These are phyloP conservation scores for Fraxinus pennsylvanica DNA, from an alignment of 257 asterid species.

Conservation along the genomic window DNA sequence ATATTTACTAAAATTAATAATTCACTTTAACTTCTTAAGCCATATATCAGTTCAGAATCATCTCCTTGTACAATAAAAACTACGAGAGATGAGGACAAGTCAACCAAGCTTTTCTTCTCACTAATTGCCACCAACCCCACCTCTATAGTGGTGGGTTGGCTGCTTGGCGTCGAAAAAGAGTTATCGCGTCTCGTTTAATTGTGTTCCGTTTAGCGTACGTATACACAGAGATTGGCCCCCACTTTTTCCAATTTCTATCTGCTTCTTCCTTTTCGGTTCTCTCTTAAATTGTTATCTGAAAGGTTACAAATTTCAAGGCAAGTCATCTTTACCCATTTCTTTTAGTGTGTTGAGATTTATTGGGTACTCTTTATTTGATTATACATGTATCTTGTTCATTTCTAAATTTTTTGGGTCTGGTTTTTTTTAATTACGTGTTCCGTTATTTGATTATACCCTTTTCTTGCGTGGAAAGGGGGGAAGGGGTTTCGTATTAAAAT, in stretches of 20 bases:
- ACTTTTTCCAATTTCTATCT: not conserved
- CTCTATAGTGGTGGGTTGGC: not conserved
- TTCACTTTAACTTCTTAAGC: no score
- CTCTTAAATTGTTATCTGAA: not conserved
- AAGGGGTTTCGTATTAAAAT: not conserved
- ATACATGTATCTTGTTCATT: not conserved
- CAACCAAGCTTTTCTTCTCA: not conserved
- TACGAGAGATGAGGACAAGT: not conserved
- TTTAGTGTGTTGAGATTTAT: not conserved
- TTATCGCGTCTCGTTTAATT: not conserved
- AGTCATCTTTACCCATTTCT: not conserved
- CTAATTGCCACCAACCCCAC: not conserved
- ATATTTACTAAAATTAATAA: no score
- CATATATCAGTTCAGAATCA: no score
- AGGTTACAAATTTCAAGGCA: not conserved
- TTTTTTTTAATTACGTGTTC: not conserved
- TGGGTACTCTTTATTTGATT: not conserved
- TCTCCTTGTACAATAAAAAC: no score
- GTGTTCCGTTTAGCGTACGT: not conserved
- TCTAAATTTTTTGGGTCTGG: not conserved
- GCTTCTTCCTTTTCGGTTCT: not conserved
- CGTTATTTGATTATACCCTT: not conserved
- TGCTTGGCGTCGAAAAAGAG: not conserved
- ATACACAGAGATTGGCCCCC: not conserved
- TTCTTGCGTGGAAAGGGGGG: not conserved